Percentiles rank a stretch among this genome's conserved stretches.
Evolutionary conservation across 176 grass and related monocot genomes (phyloP).

Genomic region (Eragrostis curvula): DNA sequence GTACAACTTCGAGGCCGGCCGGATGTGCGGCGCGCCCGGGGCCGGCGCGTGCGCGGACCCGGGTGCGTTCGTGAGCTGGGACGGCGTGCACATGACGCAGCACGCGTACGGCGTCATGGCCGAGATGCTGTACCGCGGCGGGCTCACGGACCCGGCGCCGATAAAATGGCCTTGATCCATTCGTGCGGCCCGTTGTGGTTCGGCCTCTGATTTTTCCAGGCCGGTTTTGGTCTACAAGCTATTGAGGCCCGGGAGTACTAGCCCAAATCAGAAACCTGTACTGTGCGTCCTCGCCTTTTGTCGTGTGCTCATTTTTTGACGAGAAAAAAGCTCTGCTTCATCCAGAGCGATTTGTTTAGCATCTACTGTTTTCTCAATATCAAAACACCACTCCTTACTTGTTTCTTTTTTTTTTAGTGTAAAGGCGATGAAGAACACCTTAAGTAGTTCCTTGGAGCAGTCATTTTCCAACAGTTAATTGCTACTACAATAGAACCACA

Average conservation of each 20-base stretch:
- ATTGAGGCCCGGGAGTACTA: not conserved
- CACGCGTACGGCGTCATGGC: conserved; percentile 47
- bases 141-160: conserved; percentile 1
- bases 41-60: conserved; percentile 52
- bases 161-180: too few relatives aligned
- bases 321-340: not conserved
- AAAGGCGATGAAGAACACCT: too few relatives aligned
- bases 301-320: too few relatives aligned
- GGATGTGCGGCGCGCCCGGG: conserved; percentile 56
- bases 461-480: too few relatives aligned
- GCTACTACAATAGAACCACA: too few relatives aligned
- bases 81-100: conserved; percentile 83
- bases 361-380: not conserved
- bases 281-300: not conserved
- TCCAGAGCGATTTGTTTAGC: not conserved
- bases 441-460: too few relatives aligned
- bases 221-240: not conserved
- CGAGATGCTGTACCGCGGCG: conserved; percentile 32
- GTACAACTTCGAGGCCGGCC: conserved; percentile 49
- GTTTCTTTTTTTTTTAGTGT: too few relatives aligned
- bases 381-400: too few relatives aligned
- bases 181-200: too few relatives aligned
- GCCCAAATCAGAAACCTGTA: not conserved
- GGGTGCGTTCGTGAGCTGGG: conserved; percentile 60
- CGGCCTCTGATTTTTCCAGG: too few relatives aligned